A percentile compares a stretch with the other conserved stretches of the same genome.
Conservation (phyloP, 306 rosid genomes). For the Vigna hirtella region DNA sequence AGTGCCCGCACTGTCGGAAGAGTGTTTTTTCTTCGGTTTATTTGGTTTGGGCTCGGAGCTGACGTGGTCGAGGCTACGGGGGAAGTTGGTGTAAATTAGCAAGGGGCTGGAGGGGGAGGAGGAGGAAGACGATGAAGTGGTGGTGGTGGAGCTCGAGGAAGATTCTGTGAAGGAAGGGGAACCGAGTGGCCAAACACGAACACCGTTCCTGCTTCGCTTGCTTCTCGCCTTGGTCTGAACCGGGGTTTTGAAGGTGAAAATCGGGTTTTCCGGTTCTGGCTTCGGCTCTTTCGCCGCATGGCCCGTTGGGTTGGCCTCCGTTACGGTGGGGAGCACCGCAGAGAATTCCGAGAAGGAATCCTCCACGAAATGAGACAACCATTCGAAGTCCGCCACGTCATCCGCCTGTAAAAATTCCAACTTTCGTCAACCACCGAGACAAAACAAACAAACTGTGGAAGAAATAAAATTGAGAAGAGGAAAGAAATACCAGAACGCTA, state of each 20-base stretch:
- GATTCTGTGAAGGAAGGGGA: conserved; percentile 66
- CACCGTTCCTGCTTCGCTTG: conserved; percentile 69
- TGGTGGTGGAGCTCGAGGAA: conserved; percentile 58
- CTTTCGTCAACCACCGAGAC: conserved; percentile 45
- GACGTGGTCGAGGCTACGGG: conserved; percentile 46
- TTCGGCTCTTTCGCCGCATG: conserved; percentile 32
- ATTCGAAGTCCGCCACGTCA: conserved; percentile 83
- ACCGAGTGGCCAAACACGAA: conserved; percentile 76
- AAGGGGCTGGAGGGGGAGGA: conserved; percentile 47
- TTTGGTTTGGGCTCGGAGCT: conserved; percentile 42
- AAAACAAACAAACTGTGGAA: background rate
- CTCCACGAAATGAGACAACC: conserved; percentile 96
- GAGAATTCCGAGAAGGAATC: conserved; percentile 80
- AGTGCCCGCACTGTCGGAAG: background rate
- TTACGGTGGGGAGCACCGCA: conserved; percentile 45
- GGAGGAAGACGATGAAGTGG: conserved; percentile 55
- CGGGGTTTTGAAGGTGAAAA: conserved; percentile 61
- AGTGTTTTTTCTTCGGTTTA: conserved; percentile 52
- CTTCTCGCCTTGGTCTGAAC: conserved; percentile 85
- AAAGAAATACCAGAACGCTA: conserved; percentile 68
- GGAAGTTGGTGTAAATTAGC: conserved; percentile 44
- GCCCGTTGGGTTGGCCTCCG: conserved; percentile 8
- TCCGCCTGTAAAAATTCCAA: conserved; percentile 67
- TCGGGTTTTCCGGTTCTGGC: conserved; percentile 21
- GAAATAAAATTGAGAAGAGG: background rate